Evolutionary conservation across 2,329 filamentous ascomycete genomes (phyloP), one percentile per base, ranked within the genome.

Genomic region (Pseudopithomyces maydicus): DNA sequence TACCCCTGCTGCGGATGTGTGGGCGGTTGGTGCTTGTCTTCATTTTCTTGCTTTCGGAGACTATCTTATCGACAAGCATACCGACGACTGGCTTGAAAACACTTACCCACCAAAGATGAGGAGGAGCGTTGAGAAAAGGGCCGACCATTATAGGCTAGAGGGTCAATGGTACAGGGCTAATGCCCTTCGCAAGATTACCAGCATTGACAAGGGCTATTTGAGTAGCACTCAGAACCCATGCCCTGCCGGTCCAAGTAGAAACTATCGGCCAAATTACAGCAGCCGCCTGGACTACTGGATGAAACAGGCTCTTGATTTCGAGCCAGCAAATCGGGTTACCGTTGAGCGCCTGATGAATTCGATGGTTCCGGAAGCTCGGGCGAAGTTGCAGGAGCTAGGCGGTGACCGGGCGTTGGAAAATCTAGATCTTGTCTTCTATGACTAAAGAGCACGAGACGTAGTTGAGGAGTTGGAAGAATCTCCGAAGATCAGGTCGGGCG

Each of bases 11-110:
- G 68, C 68, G 8, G 73, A 75, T 8, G 56, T 72, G 4, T 77
- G 73, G 73, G 58, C 65, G 12, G 38, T 74, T 2, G 74, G 70
- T 20, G 69, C 73, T 20, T 65, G 66, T 36, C 57, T 75, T 2
- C 65, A 73, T 48, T 74, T 59, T 42, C 62, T 73, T 3, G 71
- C 69, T 1, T 58, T 59, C 0, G 69, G 69, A 8, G 17, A 55
- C 2, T 17, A 59, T 7, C 69, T 70, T 4, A 45, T 66, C 12
- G 38, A 58, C 32, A 15, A 29, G 7, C 26, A 41, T 0, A 59
- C 51, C 36, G 46, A 32, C 22, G 36, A 32, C 10, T 35, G 22
- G 14, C 14, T 23, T 0, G 38, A 43, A 8, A 29, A 29, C 8
- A 29, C n/a, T 26, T 39, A 2, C 41, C 55, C 14, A 33, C 44